Conservation (phyloP, 192 early-diverging fungal species). For the Umbelopsis ramanniana region DNA sequence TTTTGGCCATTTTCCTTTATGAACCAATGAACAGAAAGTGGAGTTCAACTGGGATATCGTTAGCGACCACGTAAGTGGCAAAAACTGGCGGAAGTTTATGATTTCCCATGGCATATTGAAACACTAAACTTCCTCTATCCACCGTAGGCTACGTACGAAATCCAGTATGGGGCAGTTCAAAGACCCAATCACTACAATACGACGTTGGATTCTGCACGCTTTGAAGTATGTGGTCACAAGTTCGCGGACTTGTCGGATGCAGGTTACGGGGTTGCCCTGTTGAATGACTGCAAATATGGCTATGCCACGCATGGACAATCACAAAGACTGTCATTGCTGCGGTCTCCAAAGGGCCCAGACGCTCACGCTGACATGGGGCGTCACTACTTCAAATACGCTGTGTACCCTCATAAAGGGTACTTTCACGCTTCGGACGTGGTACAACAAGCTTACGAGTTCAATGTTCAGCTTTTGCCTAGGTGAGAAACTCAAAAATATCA, state of each 20-base stretch:
- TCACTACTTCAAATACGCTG: conserved; percentile 88
- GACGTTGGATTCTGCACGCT: conserved; percentile 86
- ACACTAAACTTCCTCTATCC: too few relatives aligned
- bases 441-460: conserved; percentile 90
- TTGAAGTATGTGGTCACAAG: conserved; percentile 98
- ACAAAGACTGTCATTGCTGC: conserved; percentile 84
- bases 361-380: conserved; percentile 67
- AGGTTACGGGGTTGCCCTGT: conserved; percentile 91
- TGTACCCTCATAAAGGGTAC: conserved; percentile 84
- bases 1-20: not conserved
- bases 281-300: conserved; percentile 98
- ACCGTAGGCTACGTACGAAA: conserved; percentile 89
- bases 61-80: conserved; percentile 59
- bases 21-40: conserved; percentile 70
- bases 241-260: conserved; percentile 95
- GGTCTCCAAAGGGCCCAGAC: conserved; percentile 87
- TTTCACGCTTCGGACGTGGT: conserved; percentile 86
- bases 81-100: not conserved
- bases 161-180: conserved; percentile 91
- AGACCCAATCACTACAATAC: conserved; percentile 96
- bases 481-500: conserved; percentile 25
- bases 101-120: not conserved
- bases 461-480: conserved; percentile 73
- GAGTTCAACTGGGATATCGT: conserved; percentile 89
- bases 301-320: conserved; percentile 83